phyloP scores from a whole-genome alignment of 371 early-diverging fungal species.

The Mucor plumbeus region DNA sequence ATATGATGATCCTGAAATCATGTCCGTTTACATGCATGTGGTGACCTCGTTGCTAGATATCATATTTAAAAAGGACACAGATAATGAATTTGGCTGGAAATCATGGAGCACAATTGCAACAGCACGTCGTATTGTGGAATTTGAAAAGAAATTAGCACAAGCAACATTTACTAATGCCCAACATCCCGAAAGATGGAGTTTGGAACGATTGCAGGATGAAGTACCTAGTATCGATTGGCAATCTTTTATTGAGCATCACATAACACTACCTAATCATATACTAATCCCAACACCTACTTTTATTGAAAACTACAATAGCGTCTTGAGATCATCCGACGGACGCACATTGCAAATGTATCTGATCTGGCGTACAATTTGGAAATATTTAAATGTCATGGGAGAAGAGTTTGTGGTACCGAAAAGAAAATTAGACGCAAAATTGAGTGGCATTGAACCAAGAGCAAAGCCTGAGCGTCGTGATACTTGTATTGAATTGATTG shows the following conservation, averaged over 20 bases:
- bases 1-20: conserved; percentile 44
- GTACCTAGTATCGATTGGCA: conserved; percentile 55
- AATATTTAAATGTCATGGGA: conserved; percentile 37
- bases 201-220: conserved; percentile 34
- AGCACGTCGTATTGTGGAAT: conserved; percentile 54
- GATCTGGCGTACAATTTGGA: conserved; percentile 47
- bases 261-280: conserved; percentile 35
- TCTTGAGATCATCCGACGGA: conserved; percentile 21
- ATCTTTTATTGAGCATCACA: conserved; percentile 20
- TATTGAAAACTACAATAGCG: background rate
- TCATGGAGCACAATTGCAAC: conserved; percentile 38
- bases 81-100: conserved; percentile 41
- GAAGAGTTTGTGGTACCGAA: conserved; percentile 33
- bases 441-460: conserved; percentile 45
- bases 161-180: background rate
- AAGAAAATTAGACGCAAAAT: conserved; percentile 32
- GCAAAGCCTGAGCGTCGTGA: conserved; percentile 58
- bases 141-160: conserved; percentile 53
- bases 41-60: conserved; percentile 34
- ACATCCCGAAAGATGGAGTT: conserved; percentile 23
- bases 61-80: conserved; percentile 32
- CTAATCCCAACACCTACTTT: conserved; percentile 26
- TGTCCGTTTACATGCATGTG: conserved; percentile 36
- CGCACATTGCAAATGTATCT: conserved; percentile 48
- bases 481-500: conserved; percentile 52